Evolutionary conservation across 306 rosid genomes (phyloP).

Genomic region (Quercus berberidifolia): DNA sequence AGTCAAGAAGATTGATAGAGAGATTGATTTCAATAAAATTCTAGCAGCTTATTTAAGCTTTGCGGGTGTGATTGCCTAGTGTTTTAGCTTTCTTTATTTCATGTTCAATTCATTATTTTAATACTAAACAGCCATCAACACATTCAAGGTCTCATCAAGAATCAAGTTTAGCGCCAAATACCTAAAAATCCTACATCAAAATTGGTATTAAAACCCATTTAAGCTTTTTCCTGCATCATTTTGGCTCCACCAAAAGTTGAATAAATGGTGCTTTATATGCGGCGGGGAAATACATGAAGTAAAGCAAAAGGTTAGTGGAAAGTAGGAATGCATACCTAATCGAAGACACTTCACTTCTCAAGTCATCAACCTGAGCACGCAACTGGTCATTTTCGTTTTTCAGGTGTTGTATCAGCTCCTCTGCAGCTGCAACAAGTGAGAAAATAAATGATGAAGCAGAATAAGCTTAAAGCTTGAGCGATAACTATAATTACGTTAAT

Average conservation of each 20-base stretch:
- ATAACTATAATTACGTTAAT: background rate
- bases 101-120: no score
- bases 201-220: no score
- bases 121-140: no score
- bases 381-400: slow-evolving; percentile 56
- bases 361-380: slow-evolving; percentile 46
- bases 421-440: slow-evolving; percentile 57
- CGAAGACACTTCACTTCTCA: slow-evolving; percentile 62
- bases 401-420: slow-evolving; percentile 68
- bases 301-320: background rate
- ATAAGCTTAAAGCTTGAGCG: slow-evolving; percentile 8
- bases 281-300: background rate
- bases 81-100: no score
- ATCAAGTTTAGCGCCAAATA: no score
- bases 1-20: no score
- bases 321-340: slow-evolving; percentile 47
- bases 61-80: no score
- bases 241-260: background rate
- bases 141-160: no score
- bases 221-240: no score
- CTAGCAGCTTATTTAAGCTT: no score
- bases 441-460: background rate
- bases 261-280: background rate
- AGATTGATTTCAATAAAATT: no score
- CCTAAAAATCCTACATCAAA: no score